These are phyloP conservation scores for Fusarium graminum DNA, from an alignment of 2,329 filamentous ascomycete genomes.

Conservation along the genomic window DNA sequence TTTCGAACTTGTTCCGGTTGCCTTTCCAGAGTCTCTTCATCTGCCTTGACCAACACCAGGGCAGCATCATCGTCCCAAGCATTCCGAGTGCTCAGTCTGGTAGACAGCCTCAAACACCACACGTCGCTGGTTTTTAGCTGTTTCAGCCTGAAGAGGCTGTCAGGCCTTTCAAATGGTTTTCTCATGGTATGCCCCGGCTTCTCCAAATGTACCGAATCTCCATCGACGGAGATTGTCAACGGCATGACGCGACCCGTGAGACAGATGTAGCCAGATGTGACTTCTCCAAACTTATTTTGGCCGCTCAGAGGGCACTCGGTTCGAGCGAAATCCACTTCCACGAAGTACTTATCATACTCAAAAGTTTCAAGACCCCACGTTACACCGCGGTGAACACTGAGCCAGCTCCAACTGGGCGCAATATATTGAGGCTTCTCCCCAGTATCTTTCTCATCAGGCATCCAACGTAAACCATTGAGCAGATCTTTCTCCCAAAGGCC, in stretches of 20 bases:
- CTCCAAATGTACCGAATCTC: slow-evolving; percentile 10
- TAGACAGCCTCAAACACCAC: slow-evolving; percentile 32
- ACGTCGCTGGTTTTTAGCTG: slow-evolving; percentile 12
- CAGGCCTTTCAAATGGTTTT: slow-evolving; percentile 25
- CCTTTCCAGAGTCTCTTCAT: slow-evolving; percentile 4
- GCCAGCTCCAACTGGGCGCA: slow-evolving; percentile 48
- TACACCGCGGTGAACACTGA: slow-evolving; percentile 43
- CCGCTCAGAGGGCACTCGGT: slow-evolving; percentile 24
- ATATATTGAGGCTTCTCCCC: slow-evolving; percentile 15
- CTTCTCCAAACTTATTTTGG: slow-evolving; percentile 36
- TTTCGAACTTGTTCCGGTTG: slow-evolving; percentile 34
- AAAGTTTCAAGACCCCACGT: slow-evolving; percentile 39
- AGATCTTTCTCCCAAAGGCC: slow-evolving; percentile 46
- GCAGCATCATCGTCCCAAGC: slow-evolving; percentile 40
- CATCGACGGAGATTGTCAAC: slow-evolving; percentile 6
- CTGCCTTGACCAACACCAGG: slow-evolving; percentile 32
- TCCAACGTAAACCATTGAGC: slow-evolving; percentile 38
- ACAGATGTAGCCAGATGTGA: slow-evolving; percentile 39
- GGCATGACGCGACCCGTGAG: slow-evolving; percentile 36
- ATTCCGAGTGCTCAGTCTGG: slow-evolving; percentile 10
- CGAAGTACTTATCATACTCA: slow-evolving; percentile 25
- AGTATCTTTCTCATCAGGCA: slow-evolving; percentile 26
- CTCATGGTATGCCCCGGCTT: slow-evolving; percentile 7
- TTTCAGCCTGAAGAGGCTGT: slow-evolving; percentile 35
- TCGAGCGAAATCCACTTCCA: slow-evolving; percentile 20